Evolutionary conservation across 208 protist species (phyloP).

Genomic region (Trypanosomatidae sp.): DNA sequence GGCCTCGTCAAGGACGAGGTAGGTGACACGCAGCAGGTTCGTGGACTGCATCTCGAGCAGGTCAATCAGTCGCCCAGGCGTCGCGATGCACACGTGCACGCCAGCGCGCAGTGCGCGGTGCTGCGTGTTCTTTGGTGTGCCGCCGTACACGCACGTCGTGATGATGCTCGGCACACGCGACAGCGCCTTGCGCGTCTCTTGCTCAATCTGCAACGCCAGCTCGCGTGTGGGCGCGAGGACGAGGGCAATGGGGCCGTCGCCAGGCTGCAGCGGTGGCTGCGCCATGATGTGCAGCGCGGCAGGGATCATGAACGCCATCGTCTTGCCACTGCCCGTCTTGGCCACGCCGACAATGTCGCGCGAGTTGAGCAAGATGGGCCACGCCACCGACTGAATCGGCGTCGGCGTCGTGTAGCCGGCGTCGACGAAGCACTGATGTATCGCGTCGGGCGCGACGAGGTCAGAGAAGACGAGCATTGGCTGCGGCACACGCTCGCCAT

Average conservation of each 20-base stretch:
- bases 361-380: slow-evolving; percentile 76
- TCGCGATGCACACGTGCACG: slow-evolving; percentile 88
- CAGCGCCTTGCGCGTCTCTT: slow-evolving; percentile 69
- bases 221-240: slow-evolving; percentile 86
- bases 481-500: slow-evolving; percentile 72
- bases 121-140: slow-evolving; percentile 65
- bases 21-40: slow-evolving; percentile 95
- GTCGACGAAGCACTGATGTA: slow-evolving; percentile 74
- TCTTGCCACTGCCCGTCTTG: slow-evolving; percentile 87
- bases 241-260: slow-evolving; percentile 83
- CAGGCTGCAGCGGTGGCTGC: slow-evolving; percentile 66
- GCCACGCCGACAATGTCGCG: slow-evolving; percentile 84
- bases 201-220: slow-evolving; percentile 87
- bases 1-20: slow-evolving; percentile 97
- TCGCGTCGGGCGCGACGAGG: slow-evolving; percentile 55
- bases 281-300: slow-evolving; percentile 82
- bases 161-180: slow-evolving; percentile 41
- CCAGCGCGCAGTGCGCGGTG: slow-evolving; percentile 50
- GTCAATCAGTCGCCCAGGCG: slow-evolving; percentile 95
- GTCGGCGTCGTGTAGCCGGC: slow-evolving; percentile 67
- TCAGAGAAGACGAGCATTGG: slow-evolving; percentile 76
- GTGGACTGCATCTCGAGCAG: slow-evolving; percentile 84
- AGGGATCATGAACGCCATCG: slow-evolving; percentile 89
- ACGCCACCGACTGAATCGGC: slow-evolving; percentile 85
- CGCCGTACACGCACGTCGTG: slow-evolving; percentile 76